Conservation (phyloP, 139 green algal species). For the Chlorella sp. region DNA sequence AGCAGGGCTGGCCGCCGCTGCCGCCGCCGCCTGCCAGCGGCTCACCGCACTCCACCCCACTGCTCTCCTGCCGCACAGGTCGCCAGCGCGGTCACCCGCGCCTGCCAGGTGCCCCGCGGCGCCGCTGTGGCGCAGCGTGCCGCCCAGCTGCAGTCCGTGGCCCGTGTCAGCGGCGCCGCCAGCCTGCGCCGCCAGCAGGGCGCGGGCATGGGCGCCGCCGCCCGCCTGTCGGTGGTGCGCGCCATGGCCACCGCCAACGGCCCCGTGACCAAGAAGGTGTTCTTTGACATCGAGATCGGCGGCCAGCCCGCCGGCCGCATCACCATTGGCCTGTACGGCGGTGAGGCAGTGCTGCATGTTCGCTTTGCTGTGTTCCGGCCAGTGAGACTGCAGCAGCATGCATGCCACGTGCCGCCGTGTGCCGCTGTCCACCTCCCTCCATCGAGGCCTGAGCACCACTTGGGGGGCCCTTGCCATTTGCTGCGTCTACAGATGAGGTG, state of each 20-base stretch:
- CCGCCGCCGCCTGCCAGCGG: not conserved
- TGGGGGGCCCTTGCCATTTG: no score
- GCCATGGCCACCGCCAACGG: not conserved
- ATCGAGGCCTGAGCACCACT: no score
- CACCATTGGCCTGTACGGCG: constrained; percentile 88
- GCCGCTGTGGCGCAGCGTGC: not conserved
- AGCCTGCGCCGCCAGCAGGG: constrained; percentile 11
- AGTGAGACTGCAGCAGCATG: no score
- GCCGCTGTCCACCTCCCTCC: no score
- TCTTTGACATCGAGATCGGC: constrained; percentile 46
- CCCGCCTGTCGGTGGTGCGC: constrained; percentile 11
- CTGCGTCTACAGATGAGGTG: constrained; percentile 59
- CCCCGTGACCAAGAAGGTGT: constrained; percentile 43
- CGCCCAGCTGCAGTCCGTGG: constrained; percentile 11
- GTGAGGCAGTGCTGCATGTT: constrained; percentile 13
- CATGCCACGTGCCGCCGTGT: no score
- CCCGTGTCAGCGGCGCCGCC: constrained; percentile 4
- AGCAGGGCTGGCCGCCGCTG: no score
- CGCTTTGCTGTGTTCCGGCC: no score
- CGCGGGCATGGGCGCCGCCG: not conserved
- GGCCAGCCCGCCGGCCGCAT: constrained; percentile 83
- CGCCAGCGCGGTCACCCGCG: not conserved
- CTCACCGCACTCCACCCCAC: not conserved
- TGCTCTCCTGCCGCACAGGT: not conserved
- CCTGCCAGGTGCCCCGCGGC: constrained; percentile 8